Base-by-base conservation (phyloP, 371 early-diverging fungal species). In the Mucor mucedo region DNA sequence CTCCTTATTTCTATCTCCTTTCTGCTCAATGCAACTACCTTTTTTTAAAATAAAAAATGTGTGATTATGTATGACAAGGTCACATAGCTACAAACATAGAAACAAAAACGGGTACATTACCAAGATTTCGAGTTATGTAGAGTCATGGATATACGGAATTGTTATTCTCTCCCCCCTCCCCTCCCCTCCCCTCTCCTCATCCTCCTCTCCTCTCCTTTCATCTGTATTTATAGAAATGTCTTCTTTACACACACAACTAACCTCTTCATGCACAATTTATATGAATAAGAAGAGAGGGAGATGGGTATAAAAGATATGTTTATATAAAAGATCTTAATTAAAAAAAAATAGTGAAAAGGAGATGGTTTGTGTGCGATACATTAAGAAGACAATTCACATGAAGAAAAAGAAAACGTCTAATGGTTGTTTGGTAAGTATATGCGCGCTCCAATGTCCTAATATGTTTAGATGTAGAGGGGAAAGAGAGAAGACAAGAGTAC, bases 261-360 rank as follows among this genome's bases (percentile, higher is more conserved):
- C 1, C 21, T 21, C 21, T 21, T 21, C 21, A 47, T 8, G n/a
- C 21, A 21, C 47, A 47, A 5, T 21, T 1, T 47, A 47, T 47
- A 47, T 21, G 27, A 47, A 47, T 47, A 47, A 47, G 27, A 47
- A 47, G 47, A 47, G 21, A 21, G 21, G 21, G 47, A 16, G 47
- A 47, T 16, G 21, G 35, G 35, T 8, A 35, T 35, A 6, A 1
- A 6, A 35, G 35, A 35, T 35, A 35, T 35, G 35, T 47, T 47
- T 47, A 5, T 47, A 21, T 47, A 47, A 47, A 47, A 47, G 21
- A 47, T n/a, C 27, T 47, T 47, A 21, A 47, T 47, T 47, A 47
- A 47, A 47, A 47, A 47, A 21, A 21, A 44, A 21, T 21, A 21
- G 21, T 21, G 21, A 0, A 44, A 16, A 45, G 21, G 16, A 16